phyloP scores from a whole-genome alignment of 305 asterid species.

The Lippia alba region DNA sequence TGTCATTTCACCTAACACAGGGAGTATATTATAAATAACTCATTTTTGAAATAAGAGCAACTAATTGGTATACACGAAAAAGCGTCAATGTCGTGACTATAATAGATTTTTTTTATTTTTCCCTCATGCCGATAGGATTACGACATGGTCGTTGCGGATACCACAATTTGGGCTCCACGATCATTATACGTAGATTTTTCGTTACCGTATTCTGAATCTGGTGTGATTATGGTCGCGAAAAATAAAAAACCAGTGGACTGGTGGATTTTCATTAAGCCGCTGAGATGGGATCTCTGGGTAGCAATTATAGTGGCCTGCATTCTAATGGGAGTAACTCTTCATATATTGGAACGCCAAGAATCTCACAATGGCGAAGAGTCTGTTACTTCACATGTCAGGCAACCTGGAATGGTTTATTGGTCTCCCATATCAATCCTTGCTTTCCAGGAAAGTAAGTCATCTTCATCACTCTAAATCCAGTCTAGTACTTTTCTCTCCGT shows the following conservation, averaged over 20 bases:
- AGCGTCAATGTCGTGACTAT: too few relatives aligned
- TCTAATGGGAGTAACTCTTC: constrained; percentile 48
- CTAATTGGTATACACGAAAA: too few relatives aligned
- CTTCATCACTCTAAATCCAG: too few relatives aligned
- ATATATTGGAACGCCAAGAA: constrained; percentile 38
- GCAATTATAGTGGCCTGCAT: constrained; percentile 48
- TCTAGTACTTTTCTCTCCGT: too few relatives aligned
- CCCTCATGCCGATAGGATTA: constrained; percentile 21
- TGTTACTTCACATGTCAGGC: not conserved
- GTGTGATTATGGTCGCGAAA: constrained; percentile 53
- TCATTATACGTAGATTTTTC: constrained; percentile 49
- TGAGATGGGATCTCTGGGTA: constrained; percentile 75
- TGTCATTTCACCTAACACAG: too few relatives aligned
- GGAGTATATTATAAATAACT: too few relatives aligned
- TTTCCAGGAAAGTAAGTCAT: constrained; percentile 60
- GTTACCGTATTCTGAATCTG: constrained; percentile 60
- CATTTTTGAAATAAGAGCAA: too few relatives aligned
- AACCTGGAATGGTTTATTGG: constrained; percentile 36
- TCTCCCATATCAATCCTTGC: constrained; percentile 62
- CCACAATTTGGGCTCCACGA: constrained; percentile 59
- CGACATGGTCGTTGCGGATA: constrained; percentile 63
- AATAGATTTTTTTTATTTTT: too few relatives aligned
- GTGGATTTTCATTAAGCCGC: constrained; percentile 62
- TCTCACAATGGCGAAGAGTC: too few relatives aligned
- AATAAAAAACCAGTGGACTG: constrained; percentile 46